These are phyloP conservation scores for Saturnispora sanitii DNA, from an alignment of 805 yeast species.

Conservation along the genomic window DNA sequence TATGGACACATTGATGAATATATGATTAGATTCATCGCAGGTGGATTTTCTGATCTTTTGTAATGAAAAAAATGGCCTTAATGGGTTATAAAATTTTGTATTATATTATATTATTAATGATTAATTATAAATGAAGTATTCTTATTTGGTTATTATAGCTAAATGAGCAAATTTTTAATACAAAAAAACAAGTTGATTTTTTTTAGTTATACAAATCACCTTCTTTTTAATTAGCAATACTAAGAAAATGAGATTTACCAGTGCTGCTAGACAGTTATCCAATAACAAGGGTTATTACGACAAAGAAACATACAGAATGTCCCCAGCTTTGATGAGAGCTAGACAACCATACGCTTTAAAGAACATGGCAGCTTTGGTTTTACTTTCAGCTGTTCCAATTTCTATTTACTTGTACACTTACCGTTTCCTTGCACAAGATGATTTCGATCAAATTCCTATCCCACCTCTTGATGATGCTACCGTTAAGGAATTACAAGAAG, in stretches of 20 bases:
- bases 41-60: slow-evolving; percentile 43
- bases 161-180: too few relatives aligned
- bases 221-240: background rate
- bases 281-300: slow-evolving; percentile 28
- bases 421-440: slow-evolving; percentile 60
- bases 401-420: slow-evolving; percentile 62
- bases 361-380: slow-evolving; percentile 54
- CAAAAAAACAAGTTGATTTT: too few relatives aligned
- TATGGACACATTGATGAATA: slow-evolving; percentile 89
- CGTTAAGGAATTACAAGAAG: slow-evolving; percentile 59
- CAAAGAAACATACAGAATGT: slow-evolving; percentile 53
- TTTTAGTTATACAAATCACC: too few relatives aligned
- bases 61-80: background rate
- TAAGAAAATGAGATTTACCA: slow-evolving; percentile 7
- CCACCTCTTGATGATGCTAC: slow-evolving; percentile 84
- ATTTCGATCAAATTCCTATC: slow-evolving; percentile 83
- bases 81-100: background rate
- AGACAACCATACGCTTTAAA: slow-evolving; percentile 77
- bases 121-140: too few relatives aligned
- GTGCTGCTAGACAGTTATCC: slow-evolving; percentile 11
- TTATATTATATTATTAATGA: background rate
- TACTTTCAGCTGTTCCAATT: slow-evolving; percentile 53
- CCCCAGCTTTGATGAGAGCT: slow-evolving; percentile 88
- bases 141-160: too few relatives aligned
- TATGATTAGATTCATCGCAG: slow-evolving; percentile 85